Percentiles rank a stretch among this genome's conserved stretches.
Conservation (phyloP, 164 flowering plant species). For the Malania oleifera region DNA sequence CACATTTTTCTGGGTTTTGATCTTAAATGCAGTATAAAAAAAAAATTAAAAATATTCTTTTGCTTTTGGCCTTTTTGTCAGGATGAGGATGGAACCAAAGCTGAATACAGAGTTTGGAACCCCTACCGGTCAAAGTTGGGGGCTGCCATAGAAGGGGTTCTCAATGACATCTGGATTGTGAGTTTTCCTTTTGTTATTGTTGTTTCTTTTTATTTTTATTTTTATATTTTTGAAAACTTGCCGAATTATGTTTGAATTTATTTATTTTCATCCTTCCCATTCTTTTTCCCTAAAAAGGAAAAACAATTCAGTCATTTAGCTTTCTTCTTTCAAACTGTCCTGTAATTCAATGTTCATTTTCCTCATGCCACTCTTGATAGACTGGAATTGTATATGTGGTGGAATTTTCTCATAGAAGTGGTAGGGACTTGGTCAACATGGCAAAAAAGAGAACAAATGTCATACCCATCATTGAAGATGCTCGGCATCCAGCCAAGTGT, state of each 20-base stretch:
- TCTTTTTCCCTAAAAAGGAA: no score
- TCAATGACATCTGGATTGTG: conserved; percentile 86
- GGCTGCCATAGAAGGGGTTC: conserved; percentile 87
- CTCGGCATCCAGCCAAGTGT: conserved; percentile 92
- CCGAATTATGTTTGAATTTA: conserved; percentile 3
- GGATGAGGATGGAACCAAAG: conserved; percentile 89
- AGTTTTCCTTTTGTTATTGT: conserved; percentile 20
- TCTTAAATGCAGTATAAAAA: no score
- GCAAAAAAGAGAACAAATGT: conserved; percentile 93
- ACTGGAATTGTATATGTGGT: conserved; percentile 86
- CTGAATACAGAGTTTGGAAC: conserved; percentile 91
- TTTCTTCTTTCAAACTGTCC: no score
- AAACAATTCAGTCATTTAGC: no score
- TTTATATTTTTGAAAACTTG: neutral
- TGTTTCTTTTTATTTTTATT: no score
- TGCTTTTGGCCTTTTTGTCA: no score
- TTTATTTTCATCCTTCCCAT: no score
- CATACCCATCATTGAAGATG: conserved; percentile 91
- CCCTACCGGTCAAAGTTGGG: conserved; percentile 96
- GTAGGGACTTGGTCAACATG: conserved; percentile 96
- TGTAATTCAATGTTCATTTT: no score
- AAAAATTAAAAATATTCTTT: no score
- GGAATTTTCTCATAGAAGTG: conserved; percentile 98
- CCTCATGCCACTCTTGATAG: no score
- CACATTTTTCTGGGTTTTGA: no score